Conservation (phyloP, 1,284 basidiomycete genomes). For the Cryptococcus sp. region DNA sequence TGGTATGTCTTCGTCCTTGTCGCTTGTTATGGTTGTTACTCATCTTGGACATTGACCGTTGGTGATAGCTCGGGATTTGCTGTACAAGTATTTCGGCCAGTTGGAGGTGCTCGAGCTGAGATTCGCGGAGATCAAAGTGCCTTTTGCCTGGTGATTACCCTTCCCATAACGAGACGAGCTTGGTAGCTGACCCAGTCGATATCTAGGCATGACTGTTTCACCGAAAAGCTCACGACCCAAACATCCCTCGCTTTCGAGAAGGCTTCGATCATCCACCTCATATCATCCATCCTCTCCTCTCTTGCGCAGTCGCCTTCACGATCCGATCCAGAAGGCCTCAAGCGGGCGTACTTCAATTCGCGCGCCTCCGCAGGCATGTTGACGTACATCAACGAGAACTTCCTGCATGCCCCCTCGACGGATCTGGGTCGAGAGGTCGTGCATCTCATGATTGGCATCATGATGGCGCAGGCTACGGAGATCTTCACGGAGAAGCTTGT, state of each 20-base stretch:
- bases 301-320: constrained; percentile 76
- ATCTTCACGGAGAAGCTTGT: constrained; percentile 95
- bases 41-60: background rate
- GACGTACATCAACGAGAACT: constrained; percentile 99
- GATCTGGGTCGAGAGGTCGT: constrained; percentile 93
- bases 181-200: background rate
- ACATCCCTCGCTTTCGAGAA: constrained; percentile 98
- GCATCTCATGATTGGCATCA: constrained; percentile 83
- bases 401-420: constrained; percentile 96
- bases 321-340: constrained; percentile 79
- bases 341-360: constrained; percentile 90
- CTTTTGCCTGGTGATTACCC: constrained; percentile 77
- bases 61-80: constrained; percentile 73
- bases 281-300: constrained; percentile 88
- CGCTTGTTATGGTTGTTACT: background rate
- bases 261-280: constrained; percentile 96
- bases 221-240: constrained; percentile 86
- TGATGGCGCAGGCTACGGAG: constrained; percentile 91
- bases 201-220: constrained; percentile 88
- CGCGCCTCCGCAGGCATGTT: constrained; percentile 95
- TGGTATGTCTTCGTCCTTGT: constrained; percentile 59
- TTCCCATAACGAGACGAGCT: background rate
- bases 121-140: constrained; percentile 93
- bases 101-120: constrained; percentile 95
- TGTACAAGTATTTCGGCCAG: constrained; percentile 99